Percentiles rank a stretch among this genome's conserved stretches.
Conservation (phyloP, 1,284 basidiomycete species). For the Pseudomicrostroma phylloplanum region DNA sequence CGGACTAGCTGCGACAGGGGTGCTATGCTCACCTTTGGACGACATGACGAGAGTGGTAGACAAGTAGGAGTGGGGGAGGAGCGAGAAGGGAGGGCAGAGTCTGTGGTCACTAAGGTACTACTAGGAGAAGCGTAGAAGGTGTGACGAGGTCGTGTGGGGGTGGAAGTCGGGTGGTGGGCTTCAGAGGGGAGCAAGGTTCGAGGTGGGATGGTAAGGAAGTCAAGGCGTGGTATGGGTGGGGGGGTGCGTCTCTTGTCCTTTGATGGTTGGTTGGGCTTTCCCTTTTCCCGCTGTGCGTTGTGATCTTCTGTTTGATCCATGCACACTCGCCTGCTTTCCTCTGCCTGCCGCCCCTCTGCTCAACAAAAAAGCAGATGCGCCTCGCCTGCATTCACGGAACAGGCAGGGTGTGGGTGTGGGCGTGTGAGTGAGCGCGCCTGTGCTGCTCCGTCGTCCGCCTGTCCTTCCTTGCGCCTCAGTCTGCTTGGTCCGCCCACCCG, state of each 20-base stretch:
- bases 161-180: background rate
- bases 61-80: background rate
- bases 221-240: background rate
- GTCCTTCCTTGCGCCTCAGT: too few species aligned
- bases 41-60: constrained; percentile 10
- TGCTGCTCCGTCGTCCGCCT: too few species aligned
- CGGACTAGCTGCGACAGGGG: background rate
- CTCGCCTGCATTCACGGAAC: background rate
- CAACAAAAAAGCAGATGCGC: background rate
- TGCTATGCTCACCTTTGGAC: constrained; percentile 15
- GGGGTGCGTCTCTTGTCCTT: background rate
- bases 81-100: background rate
- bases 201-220: constrained; percentile 3
- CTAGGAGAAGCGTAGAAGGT: background rate
- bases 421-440: too few species aligned
- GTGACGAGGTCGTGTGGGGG: background rate
- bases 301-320: background rate
- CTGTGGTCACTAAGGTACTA: background rate
- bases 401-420: too few species aligned
- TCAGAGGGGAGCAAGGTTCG: background rate
- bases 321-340: background rate
- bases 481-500: too few species aligned
- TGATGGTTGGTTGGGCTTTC: background rate
- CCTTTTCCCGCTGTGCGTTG: too few species aligned
- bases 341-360: background rate